Base-by-base conservation (phyloP, 2,329 filamentous ascomycete species). In the Trichoderma arundinaceum region DNA sequence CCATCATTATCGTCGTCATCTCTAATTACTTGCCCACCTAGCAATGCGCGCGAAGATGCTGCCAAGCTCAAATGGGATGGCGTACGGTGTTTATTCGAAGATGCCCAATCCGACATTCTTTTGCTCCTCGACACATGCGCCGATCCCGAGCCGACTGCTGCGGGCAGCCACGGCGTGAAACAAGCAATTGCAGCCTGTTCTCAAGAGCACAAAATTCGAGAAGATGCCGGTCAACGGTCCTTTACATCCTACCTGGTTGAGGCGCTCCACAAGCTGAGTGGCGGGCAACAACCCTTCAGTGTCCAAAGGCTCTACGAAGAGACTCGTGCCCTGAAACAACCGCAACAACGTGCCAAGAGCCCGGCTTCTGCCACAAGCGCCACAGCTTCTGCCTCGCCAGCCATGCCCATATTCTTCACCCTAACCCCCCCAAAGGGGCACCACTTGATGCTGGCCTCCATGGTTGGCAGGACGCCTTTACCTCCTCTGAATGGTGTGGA, bases 81-180 rank as follows among this genome's bases (percentile, higher is more conserved):
- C n/a, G 81, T 90, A 1, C 83, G 85, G 64, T 87, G 83, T 71
- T 76, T 88, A 15, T 82, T 90, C 58, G 86, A 89, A 68, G 86
- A 89, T 73, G 83, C 85, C 1, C 83, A 84, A 67, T 87, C 86
- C 4, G 87, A 90, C 73, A 85, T 89, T 41, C 79, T 90, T 13
- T 76, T 90, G 5, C 76, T 90, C 12, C 79, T 90, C 32, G 87
- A 90, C 73, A 85, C 84, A n/a, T 88, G 86, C 71, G 82, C 84
- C 10, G 74, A 83, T n/a, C 80, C 81, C 35, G 84, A 88, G 67
- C 77, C 79, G 10, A 77, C 82, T 1, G 75, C 81, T 58, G 77
- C 81, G 4, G 83, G 84, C 28, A 84, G 82, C 66, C 81, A 84
- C 70, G 86, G 86, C 33, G 76, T 83, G 19, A 90, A 89, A 74